Percentiles rank a stretch among this genome's conserved stretches.
Conservation (phyloP, 2,329 filamentous ascomycete species). For the Pseudogymnoascus sp. region DNA sequence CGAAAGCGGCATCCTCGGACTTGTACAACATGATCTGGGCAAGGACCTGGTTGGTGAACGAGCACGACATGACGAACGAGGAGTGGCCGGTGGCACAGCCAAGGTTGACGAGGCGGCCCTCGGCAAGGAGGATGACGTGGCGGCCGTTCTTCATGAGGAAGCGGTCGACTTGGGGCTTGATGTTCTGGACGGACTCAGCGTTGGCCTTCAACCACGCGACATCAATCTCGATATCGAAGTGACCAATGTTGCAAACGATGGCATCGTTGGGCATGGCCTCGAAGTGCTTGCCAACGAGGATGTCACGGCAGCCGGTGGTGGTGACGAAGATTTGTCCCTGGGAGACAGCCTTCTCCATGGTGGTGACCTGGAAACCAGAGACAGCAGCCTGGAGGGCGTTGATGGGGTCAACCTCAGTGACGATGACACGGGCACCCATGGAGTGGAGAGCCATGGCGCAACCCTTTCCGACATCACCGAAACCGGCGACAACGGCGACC, state of each 20-base stretch:
- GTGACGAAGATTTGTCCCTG: slow-evolving; percentile 97
- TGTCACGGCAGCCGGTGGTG: slow-evolving; percentile 98
- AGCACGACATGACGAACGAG: slow-evolving; percentile 99
- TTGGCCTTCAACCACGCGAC: slow-evolving; percentile 99
- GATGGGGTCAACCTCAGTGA: slow-evolving; percentile 98
- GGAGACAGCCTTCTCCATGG: slow-evolving; percentile 92
- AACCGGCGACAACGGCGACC: slow-evolving; percentile 94
- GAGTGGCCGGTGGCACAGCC: slow-evolving; percentile 99
- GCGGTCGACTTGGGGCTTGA: slow-evolving; percentile 99
- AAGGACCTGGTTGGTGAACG: slow-evolving; percentile 99
- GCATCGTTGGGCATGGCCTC: slow-evolving; percentile 94
- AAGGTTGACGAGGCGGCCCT: slow-evolving; percentile 98
- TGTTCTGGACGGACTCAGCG: slow-evolving; percentile 87
- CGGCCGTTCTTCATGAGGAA: slow-evolving; percentile 89
- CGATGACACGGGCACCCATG: slow-evolving; percentile 94
- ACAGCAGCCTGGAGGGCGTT: slow-evolving; percentile 98
- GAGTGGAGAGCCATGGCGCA: slow-evolving; percentile 91
- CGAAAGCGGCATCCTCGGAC: slow-evolving; percentile 76
- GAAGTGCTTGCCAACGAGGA: slow-evolving; percentile 86
- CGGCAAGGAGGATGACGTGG: slow-evolving; percentile 96
- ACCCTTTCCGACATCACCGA: slow-evolving; percentile 98
- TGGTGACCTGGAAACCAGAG: slow-evolving; percentile 91
- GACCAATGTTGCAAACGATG: slow-evolving; percentile 99
- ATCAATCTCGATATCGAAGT: slow-evolving; percentile 99
- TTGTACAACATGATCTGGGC: slow-evolving; percentile 99